Base-by-base conservation (phyloP, 129 eudicot species). In the Daucus carota region DNA sequence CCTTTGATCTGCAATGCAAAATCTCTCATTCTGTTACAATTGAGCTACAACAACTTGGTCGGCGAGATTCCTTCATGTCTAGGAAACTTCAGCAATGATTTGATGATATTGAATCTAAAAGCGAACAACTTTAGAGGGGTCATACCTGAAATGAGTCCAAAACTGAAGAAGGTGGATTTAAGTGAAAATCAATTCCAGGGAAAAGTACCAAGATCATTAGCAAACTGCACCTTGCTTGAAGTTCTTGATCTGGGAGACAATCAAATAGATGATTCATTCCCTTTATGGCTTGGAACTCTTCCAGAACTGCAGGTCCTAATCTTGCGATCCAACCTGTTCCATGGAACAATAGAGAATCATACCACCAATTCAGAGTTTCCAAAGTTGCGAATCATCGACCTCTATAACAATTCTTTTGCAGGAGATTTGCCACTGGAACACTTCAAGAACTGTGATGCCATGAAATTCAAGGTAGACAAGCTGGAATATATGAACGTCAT, bases 61-160 rank as follows among this genome's bases (percentile, higher is more conserved):
- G 86, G 86, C 12, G 22, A 22, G 6, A 73, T 78, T 59, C 86
- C 86, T 0, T 29, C 29, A 24, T 78, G 86, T 69, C 46, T 78
- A 13, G 77, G 76, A 16, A 78, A 40, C 38, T n/a, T 44, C 4
- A 74, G 73, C 43, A 54, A 66, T 16, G 17, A 24, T 6, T 33
- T 74, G 36, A 8, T 15, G 4, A 16, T 78, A 11, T 3, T 78
- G 40, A 14, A 75, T 62, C 50, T 83, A 12, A 6, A 20, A 34
- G 59, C 43, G 6, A 83, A 83, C 44, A 47, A 45, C 47, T 29
- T 78, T 34, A 28, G n/a, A 0, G 82, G 80, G 0, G 38, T 11
- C 33, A 69, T 78, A 16, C 82, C 74, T 8, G 75, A 46, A 17
- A 6, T 33, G 4, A 67, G 10, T 32, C 31, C 70, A 12, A 24